Base-by-base conservation (phyloP, 2,329 filamentous ascomycete genomes). In the Rhexocercosporidium sp. region DNA sequence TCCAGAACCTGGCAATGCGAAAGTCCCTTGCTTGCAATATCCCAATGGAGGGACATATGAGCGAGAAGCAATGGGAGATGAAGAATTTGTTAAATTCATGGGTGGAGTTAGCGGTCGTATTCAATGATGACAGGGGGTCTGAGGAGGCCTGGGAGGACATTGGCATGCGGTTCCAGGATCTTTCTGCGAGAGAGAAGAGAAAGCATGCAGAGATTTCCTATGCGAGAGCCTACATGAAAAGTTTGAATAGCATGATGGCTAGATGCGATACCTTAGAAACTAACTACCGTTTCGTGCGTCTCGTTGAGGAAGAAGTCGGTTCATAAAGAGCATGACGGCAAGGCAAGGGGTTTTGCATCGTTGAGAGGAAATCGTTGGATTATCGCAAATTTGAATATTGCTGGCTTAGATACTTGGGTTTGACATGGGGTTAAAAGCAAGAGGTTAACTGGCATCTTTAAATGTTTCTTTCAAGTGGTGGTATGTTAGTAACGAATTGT, bases 111-210 rank as follows among this genome's bases (percentile, higher is more conserved):
- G 18, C 29, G n/a, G 18, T 62, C 16, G 59, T 62, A 2, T 51
- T 51, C 12, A 18, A 39, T 39, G 29, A 62, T 51, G 18, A 22
- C 1, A 62, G 41, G 31, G 14, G 11, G 6, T 12, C 14, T 5
- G n/a, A 25, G n/a, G 16, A 25, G 7, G 37, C n/a, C 4, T 49
- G 59, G 29, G 2, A 25, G 4, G 44, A 51, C 22, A 14, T 22
- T 14, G 18, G 44, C 6, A 37, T 18, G 27, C n/a, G 11, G 8
- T 49, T 51, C 47, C 44, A n/a, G 37, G 27, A 39, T 14, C 20
- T 62, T 9, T 22, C 44, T 18, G 59, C 59, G 7, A 31, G 27
- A 4, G 25, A 37, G 44, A 62, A 62, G 44, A 62, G 44, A n/a
- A 34, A 39, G n/a, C 18, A 29, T 25, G 56, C 56, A 16, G 56